Base-by-base conservation (phyloP, 2,329 filamentous ascomycete genomes). In the Fusarium sp. region DNA sequence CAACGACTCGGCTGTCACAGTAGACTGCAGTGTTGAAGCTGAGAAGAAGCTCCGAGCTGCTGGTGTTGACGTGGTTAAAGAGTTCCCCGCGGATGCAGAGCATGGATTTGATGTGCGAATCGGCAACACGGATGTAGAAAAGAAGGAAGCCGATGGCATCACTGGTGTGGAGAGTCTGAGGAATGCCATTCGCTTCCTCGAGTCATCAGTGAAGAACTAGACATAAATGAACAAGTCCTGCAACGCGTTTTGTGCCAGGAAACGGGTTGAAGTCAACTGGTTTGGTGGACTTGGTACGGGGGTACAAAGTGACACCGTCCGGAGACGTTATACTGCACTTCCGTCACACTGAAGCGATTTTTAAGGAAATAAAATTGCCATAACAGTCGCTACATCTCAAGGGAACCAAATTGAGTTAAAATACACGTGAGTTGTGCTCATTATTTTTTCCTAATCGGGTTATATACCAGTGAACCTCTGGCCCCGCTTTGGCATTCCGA, bases 1-100 rank as follows among this genome's bases (percentile, higher is more conserved):
- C 3, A 73, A 71, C 9, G 71, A 73, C 34, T 65, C 71, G 13
- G 71, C 64, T 44, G 71, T 73, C 4, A 69, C 71, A 0, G 43
- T 69, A 0, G 67, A 69, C 3, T 60, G 45, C 5, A 74, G 71
- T n/a, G 17, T 57, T 3, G 44, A 53, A 7, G 71, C 71, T 26
- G 66, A 62, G 19, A 60, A 71, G 42, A 72, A 65, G 19, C 64
- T 73, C 9, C 56, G 55, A 6, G 62, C 55, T 1, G 62, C 51
- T 0, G 71, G 71, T 0, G 54, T 68, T 5, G 38, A 62, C 1
- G 57, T 73, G 0, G 21, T 50, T 0, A 43, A 53, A 1, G 69
- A 74, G 15, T 73, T 71, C 4, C 71, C 71, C 0, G 59, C 67
- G 3, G 50, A 71, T 43, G 71, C 58, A 2, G 71, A 73, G 10